These are phyloP conservation scores for Halophytophthora batemanensis DNA, from an alignment of 352 stramenopile genomes.

Conservation along the genomic window DNA sequence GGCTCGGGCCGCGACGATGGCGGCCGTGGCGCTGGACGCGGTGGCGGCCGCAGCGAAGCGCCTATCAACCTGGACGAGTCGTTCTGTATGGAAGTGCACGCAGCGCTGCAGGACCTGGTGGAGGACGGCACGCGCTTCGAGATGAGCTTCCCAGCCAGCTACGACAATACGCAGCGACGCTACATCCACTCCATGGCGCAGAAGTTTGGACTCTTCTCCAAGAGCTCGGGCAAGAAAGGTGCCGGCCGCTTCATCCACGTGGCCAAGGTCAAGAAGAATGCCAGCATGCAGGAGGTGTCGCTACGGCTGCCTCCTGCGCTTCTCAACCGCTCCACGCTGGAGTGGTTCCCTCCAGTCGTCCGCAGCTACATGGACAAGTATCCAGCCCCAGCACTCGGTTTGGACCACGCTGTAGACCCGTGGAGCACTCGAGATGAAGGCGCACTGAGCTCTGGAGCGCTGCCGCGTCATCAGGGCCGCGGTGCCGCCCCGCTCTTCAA, in stretches of 20 bases:
- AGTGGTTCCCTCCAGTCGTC: conserved; percentile 45
- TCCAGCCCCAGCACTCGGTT: conserved; percentile 11
- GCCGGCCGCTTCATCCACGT: conserved; percentile 72
- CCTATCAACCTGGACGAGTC: conserved; percentile 60
- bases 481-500: conserved; percentile 34
- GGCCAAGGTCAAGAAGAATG: conserved; percentile 81
- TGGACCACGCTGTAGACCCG: conserved; percentile 9
- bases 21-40: neutral
- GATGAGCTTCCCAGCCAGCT: conserved; percentile 61
- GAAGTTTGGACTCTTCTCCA: conserved; percentile 81
- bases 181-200: conserved; percentile 82
- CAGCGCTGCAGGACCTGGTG: conserved; percentile 56
- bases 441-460: conserved; percentile 9
- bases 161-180: conserved; percentile 74
- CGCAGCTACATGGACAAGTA: conserved; percentile 45
- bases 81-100: conserved; percentile 70
- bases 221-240: conserved; percentile 68
- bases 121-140: conserved; percentile 54
- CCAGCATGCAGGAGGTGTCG: conserved; percentile 69
- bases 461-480: conserved; percentile 17
- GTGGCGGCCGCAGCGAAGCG: conserved; percentile 1
- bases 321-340: conserved; percentile 25
- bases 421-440: conserved; percentile 28
- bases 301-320: conserved; percentile 39
- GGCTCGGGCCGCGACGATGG: neutral